Evolutionary conservation across 805 yeast genomes (phyloP).

Genomic region (Suhomyces canberraensis): DNA sequence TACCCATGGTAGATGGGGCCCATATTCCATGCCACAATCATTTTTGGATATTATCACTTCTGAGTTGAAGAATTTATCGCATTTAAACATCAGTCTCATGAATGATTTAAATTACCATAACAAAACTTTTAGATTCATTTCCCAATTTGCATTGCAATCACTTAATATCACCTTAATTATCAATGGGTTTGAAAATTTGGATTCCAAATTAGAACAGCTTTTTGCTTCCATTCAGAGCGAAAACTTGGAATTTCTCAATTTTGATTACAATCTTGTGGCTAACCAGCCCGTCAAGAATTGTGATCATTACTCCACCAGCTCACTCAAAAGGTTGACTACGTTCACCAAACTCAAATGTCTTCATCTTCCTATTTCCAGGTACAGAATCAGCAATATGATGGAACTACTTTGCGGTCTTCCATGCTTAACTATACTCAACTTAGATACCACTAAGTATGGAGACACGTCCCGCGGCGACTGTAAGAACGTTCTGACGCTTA

Average conservation of each 20-base stretch:
- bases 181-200: conserved; percentile 3
- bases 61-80: neutral
- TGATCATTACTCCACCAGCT: conserved; percentile 1
- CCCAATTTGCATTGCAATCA: neutral
- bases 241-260: conserved; percentile 1
- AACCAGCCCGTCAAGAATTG: neutral
- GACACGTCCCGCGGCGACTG: neutral
- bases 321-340: neutral
- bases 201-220: neutral
- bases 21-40: neutral
- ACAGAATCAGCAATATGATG: conserved; percentile 4
- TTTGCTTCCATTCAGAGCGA: conserved; percentile 1
- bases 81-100: neutral
- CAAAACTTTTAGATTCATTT: neutral
- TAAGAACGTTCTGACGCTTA: neutral
- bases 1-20: neutral
- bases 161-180: conserved; percentile 3
- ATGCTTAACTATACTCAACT: neutral
- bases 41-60: conserved; percentile 1
- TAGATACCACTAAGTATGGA: conserved; percentile 1
- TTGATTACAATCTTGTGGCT: conserved; percentile 1
- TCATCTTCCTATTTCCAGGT: conserved; percentile 5
- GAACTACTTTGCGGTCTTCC: neutral
- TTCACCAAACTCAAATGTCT: conserved; percentile 3
- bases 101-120: conserved; percentile 2